Conservation (phyloP, 169 alveolate species). For the Miamiensis avidus region DNA sequence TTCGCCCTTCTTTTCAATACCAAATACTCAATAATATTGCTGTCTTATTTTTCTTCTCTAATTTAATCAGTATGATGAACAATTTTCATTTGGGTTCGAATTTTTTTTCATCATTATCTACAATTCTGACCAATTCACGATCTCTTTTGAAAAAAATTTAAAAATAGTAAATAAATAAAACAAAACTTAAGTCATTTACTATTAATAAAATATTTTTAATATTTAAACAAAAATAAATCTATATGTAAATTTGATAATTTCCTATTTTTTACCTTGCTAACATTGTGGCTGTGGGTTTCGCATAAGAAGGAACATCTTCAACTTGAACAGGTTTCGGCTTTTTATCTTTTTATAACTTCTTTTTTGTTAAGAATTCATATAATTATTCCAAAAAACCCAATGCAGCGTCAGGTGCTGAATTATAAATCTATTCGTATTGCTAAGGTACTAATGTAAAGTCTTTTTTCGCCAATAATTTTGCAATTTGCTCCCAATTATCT, state of each 20-base stretch:
- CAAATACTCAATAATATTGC: conserved; percentile 41
- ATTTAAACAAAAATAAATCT: too few species aligned
- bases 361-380: conserved; percentile 40
- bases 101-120: conserved; percentile 39
- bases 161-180: too few species aligned
- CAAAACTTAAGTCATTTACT: too few species aligned
- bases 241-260: too few species aligned
- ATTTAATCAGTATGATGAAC: conserved; percentile 28
- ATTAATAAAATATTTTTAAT: too few species aligned
- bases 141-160: conserved; percentile 4
- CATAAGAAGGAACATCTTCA: conserved; percentile 2
- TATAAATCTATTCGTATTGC: conserved; percentile 50
- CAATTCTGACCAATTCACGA: conserved; percentile 38
- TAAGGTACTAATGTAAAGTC: conserved; percentile 43
- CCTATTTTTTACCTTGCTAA: conserved; percentile 11
- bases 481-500: conserved; percentile 81
- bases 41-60: conserved; percentile 42
- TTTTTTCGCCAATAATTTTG: conserved; percentile 61
- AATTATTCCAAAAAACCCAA: conserved; percentile 21
- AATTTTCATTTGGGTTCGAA: conserved; percentile 21
- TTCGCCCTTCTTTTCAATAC: conserved; percentile 30
- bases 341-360: conserved; percentile 29
- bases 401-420: conserved; percentile 48
- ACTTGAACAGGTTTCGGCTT: conserved; percentile 9
- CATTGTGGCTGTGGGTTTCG: conserved; percentile 24